Base-by-base conservation (phyloP, 306 rosid genomes). In the Alnus rubra region DNA sequence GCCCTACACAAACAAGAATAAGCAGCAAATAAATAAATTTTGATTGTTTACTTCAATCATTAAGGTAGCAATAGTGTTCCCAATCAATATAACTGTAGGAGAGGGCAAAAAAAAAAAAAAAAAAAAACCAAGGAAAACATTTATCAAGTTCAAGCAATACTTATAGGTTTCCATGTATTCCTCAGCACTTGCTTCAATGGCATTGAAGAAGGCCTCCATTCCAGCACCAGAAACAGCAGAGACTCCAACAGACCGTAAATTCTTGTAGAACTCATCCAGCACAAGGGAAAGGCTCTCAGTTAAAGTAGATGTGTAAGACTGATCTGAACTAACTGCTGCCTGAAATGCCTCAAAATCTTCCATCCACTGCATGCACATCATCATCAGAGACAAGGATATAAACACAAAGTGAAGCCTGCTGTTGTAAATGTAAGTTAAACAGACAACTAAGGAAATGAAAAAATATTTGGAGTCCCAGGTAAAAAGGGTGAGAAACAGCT, bases 341-440 rank as follows among this genome's bases (percentile, higher is more conserved):
- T 91, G 93, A 89, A 93, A 91, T 11, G 87, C 86, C 88, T 91
- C 98, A 72, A 91, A 93, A 72, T 93, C 98, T 69, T 93, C 83
- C 95, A 93, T 93, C 98, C 98, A 93, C 97, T 93, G 81, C 54
- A 88, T 13, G 73, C 72, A 88, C 47, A 65, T 37, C 55, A 13
- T 42, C 71, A 77, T 48, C 76, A 74, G 71, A 74, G 10, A 67
- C 15, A 81, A 45, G 59, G 48, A n/a, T 37, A 80, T n/a, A 62
- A 62, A 78, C 75, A 33, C 76, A 63, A 44, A 52, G 64, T 55
- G 51, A 63, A n/a, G 14, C 64, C n/a, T 28, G 44, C 19, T n/a
- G 11, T 7, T 8, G 15, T 2, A 63, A 16, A 50, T n/a, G 53
- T 31, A 79, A 56, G 54, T 67, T 47, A 54, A 47, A 47, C 23